Conservation (phyloP, 495 filamentous ascomycete species). For the Ascodesmis nigricans region DNA sequence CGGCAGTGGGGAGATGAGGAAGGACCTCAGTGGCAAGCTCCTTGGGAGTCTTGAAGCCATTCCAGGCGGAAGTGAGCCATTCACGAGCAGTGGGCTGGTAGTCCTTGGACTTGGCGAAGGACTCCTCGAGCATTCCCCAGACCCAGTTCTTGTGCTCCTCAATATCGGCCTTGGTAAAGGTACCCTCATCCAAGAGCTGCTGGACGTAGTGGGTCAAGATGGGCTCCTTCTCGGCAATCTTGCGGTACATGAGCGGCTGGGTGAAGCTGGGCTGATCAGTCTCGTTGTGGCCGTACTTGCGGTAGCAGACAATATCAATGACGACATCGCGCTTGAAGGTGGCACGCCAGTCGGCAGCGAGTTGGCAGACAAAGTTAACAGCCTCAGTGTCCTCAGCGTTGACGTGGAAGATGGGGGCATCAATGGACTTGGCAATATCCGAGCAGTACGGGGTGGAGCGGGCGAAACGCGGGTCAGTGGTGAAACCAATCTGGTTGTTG, state of each 20-base stretch:
- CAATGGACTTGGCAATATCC: slow-evolving; percentile 95
- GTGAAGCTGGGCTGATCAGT: slow-evolving; percentile 98
- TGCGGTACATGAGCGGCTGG: slow-evolving; percentile 99
- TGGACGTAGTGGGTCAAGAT: slow-evolving; percentile 75
- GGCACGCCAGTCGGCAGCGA: slow-evolving; percentile 91
- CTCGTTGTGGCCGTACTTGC: slow-evolving; percentile 98
- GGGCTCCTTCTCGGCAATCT: slow-evolving; percentile 54
- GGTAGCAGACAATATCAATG: slow-evolving; percentile 95
- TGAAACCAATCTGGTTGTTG: slow-evolving; percentile 99
- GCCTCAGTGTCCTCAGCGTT: slow-evolving; percentile 97
- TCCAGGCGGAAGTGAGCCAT: slow-evolving; percentile 97
- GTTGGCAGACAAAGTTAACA: slow-evolving; percentile 91
- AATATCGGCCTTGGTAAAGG: slow-evolving; percentile 91
- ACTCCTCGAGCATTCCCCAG: slow-evolving; percentile 95
- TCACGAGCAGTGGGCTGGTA: slow-evolving; percentile 93
- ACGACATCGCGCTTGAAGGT: slow-evolving; percentile 95
- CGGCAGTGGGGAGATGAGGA: slow-evolving; percentile 72
- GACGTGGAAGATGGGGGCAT: slow-evolving; percentile 96
- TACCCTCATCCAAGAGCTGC: slow-evolving; percentile 68
- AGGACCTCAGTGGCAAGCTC: slow-evolving; percentile 87
- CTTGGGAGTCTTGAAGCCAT: slow-evolving; percentile 96
- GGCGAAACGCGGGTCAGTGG: slow-evolving; percentile 92
- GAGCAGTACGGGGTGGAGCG: slow-evolving; percentile 97
- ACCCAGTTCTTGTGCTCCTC: slow-evolving; percentile 99
- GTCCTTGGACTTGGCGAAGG: slow-evolving; percentile 88